Conservation (phyloP, 2,329 filamentous ascomycete species). For the Mycosphaerelloides madeirae region DNA sequence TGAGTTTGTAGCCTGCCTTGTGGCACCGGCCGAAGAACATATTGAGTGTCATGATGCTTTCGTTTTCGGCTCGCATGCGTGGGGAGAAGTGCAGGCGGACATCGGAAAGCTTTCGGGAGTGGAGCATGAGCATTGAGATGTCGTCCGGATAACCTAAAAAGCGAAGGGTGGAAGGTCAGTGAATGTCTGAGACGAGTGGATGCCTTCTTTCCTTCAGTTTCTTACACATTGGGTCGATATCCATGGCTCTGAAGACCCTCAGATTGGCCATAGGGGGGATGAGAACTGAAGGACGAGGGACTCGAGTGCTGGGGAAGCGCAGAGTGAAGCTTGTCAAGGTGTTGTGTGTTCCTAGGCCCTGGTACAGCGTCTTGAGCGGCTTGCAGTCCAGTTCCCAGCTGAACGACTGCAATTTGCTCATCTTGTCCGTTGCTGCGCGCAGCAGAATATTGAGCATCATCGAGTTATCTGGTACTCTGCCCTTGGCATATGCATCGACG, state of each 20-base stretch:
- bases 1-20: slow-evolving; percentile 43
- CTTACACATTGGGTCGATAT: slow-evolving; percentile 62
- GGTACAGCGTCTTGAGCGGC: slow-evolving; percentile 55
- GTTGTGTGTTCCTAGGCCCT: slow-evolving; percentile 48
- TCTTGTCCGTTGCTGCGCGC: slow-evolving; percentile 56
- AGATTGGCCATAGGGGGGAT: slow-evolving; percentile 56
- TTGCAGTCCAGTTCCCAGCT: slow-evolving; percentile 60
- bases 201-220: too few species aligned
- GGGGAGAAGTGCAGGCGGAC: slow-evolving; percentile 58
- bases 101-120: slow-evolving; percentile 51
- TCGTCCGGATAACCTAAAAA: slow-evolving; percentile 62
- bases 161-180: too few species aligned
- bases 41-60: slow-evolving; percentile 52
- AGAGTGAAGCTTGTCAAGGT: slow-evolving; percentile 52
- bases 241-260: slow-evolving; percentile 49
- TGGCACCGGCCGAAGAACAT: slow-evolving; percentile 54
- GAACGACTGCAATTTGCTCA: slow-evolving; percentile 52
- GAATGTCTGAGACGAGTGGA: too few species aligned
- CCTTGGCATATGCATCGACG: slow-evolving; percentile 54
- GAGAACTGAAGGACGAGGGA: slow-evolving; percentile 53
- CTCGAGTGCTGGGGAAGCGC: slow-evolving; percentile 52
- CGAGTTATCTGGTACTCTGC: slow-evolving; percentile 57
- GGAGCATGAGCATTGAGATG: slow-evolving; percentile 51
- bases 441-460: slow-evolving; percentile 61
- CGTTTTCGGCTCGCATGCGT: slow-evolving; percentile 56